Conservation (phyloP, 2,329 filamentous ascomycete species). For the Penicillium sp. region DNA sequence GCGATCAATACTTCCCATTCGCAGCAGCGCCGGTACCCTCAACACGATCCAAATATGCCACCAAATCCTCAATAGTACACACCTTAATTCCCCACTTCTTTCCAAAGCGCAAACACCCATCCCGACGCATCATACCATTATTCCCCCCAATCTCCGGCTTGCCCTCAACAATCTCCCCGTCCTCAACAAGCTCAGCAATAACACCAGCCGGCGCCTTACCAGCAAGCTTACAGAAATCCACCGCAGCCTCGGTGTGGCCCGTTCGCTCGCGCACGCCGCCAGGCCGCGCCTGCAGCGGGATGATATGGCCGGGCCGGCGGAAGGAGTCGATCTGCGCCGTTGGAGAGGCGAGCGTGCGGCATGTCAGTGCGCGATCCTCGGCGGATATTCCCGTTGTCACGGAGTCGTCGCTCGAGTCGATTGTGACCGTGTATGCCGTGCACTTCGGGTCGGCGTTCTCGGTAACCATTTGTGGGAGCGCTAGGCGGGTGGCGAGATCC, state of each 20-base stretch:
- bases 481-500: constrained; percentile 58
- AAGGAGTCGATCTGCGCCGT: constrained; percentile 53
- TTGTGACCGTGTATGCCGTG: constrained; percentile 85
- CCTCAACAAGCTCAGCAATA: constrained; percentile 86
- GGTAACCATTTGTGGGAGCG: constrained; percentile 83
- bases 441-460: constrained; percentile 70
- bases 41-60: constrained; percentile 66
- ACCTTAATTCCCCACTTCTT: constrained; percentile 81
- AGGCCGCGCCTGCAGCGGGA: constrained; percentile 68
- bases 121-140: constrained; percentile 80
- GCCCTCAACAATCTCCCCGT: constrained; percentile 64
- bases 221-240: constrained; percentile 79
- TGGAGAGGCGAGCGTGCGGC: constrained; percentile 65
- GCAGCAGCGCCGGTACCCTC: constrained; percentile 44
- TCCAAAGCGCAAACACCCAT: constrained; percentile 81
- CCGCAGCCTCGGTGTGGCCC: constrained; percentile 87
- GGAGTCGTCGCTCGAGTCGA: constrained; percentile 65
- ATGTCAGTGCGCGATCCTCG: constrained; percentile 74
- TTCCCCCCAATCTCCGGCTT: constrained; percentile 56
- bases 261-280: constrained; percentile 71
- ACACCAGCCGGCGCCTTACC: constrained; percentile 68
- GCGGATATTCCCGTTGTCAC: constrained; percentile 86
- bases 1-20: constrained; percentile 32
- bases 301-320: constrained; percentile 76
- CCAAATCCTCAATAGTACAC: constrained; percentile 88